Evolutionary conservation across 2,329 filamentous ascomycete genomes (phyloP).

Genomic region (Acephala macrosclerotiorum): DNA sequence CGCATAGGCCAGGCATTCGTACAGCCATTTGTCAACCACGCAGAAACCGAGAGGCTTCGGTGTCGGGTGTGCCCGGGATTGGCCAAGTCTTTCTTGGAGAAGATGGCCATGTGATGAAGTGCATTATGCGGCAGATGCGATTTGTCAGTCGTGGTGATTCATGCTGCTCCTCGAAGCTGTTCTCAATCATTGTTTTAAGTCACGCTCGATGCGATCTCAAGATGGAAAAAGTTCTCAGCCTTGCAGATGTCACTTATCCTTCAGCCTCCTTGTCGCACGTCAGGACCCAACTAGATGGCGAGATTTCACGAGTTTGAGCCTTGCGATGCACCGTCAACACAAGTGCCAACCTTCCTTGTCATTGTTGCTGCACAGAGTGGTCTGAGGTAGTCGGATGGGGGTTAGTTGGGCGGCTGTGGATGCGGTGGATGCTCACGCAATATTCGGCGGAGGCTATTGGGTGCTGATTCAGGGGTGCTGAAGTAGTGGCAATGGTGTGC

Average conservation of each 20-base stretch:
- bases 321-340: constrained; percentile 19
- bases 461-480: neutral
- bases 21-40: neutral
- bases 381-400: neutral
- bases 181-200: neutral
- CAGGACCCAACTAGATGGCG: constrained; percentile 9
- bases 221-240: constrained; percentile 11
- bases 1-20: constrained; percentile 33
- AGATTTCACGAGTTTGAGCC: constrained; percentile 12
- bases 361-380: neutral
- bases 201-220: neutral
- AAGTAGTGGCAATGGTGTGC: neutral
- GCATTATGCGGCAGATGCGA: constrained; percentile 1
- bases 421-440: neutral
- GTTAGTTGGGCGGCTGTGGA: neutral
- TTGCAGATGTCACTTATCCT: constrained; percentile 14
- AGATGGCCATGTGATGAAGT: constrained; percentile 2
- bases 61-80: neutral
- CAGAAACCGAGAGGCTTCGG: neutral
- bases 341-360: constrained; percentile 13
- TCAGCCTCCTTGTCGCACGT: neutral
- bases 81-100: neutral
- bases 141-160: neutral
- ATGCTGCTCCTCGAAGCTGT: neutral
- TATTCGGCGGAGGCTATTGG: neutral